These are phyloP conservation scores for Darksidea phi DNA, from an alignment of 495 filamentous ascomycete species.

Conservation along the genomic window DNA sequence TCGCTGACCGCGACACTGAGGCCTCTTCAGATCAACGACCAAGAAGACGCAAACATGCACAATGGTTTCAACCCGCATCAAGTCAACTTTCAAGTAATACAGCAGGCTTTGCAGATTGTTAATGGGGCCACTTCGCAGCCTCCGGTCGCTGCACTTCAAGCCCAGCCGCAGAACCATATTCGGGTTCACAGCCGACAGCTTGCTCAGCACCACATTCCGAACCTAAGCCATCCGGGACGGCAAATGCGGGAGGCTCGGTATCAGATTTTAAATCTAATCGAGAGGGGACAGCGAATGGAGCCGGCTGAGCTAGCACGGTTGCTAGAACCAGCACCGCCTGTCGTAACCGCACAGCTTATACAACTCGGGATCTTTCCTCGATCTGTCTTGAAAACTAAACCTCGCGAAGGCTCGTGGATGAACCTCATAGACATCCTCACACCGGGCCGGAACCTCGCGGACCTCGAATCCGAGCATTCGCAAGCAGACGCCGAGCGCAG, in stretches of 20 bases:
- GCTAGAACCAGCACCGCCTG: no score
- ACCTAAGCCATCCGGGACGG: no score
- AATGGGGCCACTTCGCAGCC: background rate
- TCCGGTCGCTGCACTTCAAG: constrained; percentile 11
- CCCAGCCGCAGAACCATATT: constrained; percentile 21
- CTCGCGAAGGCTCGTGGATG: constrained; percentile 41
- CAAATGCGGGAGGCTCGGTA: constrained; percentile 13
- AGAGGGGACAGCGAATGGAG: no score
- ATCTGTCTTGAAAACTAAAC: constrained; percentile 12
- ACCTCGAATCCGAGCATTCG: constrained; percentile 23
- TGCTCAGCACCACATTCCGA: constrained; percentile 1
- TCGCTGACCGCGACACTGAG: constrained; percentile 41
- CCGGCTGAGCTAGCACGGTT: no score
- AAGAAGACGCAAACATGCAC: background rate
- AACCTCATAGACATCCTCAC: constrained; percentile 40
- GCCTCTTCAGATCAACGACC: constrained; percentile 5
- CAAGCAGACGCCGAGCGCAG: constrained; percentile 18
- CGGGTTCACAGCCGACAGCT: background rate
- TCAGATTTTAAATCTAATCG: no score
- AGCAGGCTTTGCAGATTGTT: constrained; percentile 18
- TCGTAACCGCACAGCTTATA: background rate
- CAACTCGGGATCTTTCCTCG: constrained; percentile 5
- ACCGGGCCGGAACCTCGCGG: constrained; percentile 32
- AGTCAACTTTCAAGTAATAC: constrained; percentile 25
- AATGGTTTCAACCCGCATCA: background rate